Conservation (phyloP, 225 moss, liverwort and hornwort species). For the Pleurozium schreberi region DNA sequence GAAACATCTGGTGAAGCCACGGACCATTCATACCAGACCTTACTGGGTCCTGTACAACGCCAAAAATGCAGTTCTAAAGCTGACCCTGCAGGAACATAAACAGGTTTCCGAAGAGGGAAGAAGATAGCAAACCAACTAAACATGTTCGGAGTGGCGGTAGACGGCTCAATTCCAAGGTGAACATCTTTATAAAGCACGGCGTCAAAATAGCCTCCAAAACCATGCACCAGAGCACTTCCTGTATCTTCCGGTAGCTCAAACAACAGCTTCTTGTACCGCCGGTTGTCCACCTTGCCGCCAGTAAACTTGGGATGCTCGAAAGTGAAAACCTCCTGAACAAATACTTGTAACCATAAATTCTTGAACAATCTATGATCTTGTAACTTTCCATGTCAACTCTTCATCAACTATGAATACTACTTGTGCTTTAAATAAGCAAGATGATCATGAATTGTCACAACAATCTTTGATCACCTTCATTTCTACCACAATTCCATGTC, state of each 20-base stretch:
- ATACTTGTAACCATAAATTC: no score
- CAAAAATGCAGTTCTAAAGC: constrained; percentile 82
- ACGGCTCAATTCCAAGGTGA: constrained; percentile 91
- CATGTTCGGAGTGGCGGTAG: constrained; percentile 89
- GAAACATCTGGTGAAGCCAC: constrained; percentile 72
- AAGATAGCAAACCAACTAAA: constrained; percentile 98
- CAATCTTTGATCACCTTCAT: no score
- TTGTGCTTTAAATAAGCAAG: no score
- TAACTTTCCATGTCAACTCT: no score
- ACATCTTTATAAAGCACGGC: constrained; percentile 84
- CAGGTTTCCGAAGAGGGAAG: constrained; percentile 78
- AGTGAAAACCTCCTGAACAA: constrained; percentile 69
- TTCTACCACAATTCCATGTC: no score
- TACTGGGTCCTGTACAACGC: constrained; percentile 89
- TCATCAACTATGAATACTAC: no score
- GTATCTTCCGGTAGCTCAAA: constrained; percentile 82
- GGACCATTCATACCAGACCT: constrained; percentile 98
- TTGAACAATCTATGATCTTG: no score
- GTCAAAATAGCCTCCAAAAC: constrained; percentile 94
- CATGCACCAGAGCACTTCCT: constrained; percentile 88
- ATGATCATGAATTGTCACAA: no score
- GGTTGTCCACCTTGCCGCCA: constrained; percentile 43
- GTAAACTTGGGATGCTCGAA: constrained; percentile 67
- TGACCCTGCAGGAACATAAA: constrained; percentile 68
- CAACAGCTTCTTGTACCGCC: constrained; percentile 73